Conservation (phyloP, 2,329 filamentous ascomycete genomes). For the Aspergillus neoniger region DNA sequence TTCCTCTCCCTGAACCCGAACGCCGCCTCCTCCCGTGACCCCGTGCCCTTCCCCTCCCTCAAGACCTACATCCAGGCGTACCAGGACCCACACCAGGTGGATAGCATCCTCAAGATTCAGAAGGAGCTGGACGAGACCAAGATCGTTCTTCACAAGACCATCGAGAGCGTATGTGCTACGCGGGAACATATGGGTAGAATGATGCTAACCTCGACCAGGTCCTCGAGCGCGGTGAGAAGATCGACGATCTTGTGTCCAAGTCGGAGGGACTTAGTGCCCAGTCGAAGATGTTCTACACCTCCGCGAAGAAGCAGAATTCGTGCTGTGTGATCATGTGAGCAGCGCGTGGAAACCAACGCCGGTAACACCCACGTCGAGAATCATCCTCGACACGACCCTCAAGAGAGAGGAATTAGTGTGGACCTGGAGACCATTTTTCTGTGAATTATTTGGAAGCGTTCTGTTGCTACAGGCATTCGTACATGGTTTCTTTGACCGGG, state of each 20-base stretch:
- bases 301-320: conserved; percentile 77
- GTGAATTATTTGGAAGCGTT: conserved; percentile 7
- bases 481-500: background rate
- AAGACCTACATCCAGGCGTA: conserved; percentile 77
- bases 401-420: background rate
- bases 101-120: conserved; percentile 94
- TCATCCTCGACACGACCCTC: background rate
- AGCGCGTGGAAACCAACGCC: background rate
- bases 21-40: conserved; percentile 48
- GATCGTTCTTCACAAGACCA: conserved; percentile 95
- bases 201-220: conserved; percentile 23
- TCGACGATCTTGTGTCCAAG: conserved; percentile 90
- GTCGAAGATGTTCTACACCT: conserved; percentile 95
- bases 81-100: conserved; percentile 84
- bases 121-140: conserved; percentile 97
- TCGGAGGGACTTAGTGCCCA: conserved; percentile 85
- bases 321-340: conserved; percentile 69
- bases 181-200: background rate
- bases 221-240: conserved; percentile 91
- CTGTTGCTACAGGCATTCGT: conserved; percentile 10
- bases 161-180: conserved; percentile 57
- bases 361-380: background rate
- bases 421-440: background rate
- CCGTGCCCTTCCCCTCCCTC: conserved; percentile 67
- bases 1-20: conserved; percentile 75